A percentile compares a stretch with the other conserved stretches of the same genome.
phyloP scores from a whole-genome alignment of 2,329 filamentous ascomycete genomes.

The Cytospora piceae region DNA sequence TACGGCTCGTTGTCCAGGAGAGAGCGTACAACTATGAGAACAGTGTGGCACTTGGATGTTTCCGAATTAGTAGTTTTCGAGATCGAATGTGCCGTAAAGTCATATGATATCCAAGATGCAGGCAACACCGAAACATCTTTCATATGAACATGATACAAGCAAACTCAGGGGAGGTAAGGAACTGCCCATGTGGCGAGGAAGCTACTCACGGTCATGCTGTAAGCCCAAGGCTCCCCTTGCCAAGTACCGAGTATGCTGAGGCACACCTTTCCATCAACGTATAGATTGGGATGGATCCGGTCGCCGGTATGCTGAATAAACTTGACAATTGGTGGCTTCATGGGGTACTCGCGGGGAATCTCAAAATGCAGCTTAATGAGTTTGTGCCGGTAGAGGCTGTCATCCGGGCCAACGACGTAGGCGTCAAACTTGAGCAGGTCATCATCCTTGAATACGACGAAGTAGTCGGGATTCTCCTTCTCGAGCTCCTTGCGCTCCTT shows the following conservation, averaged over 20 bases:
- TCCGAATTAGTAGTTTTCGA: neutral
- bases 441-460: constrained; percentile 27
- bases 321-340: constrained; percentile 30
- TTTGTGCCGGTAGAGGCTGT: constrained; percentile 32
- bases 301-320: constrained; percentile 27
- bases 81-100: neutral
- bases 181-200: neutral
- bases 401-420: constrained; percentile 29
- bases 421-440: constrained; percentile 29
- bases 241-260: constrained; percentile 31
- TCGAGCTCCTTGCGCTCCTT: constrained; percentile 4
- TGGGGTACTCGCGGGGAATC: constrained; percentile 29
- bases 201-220: constrained; percentile 16
- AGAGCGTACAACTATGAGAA: constrained; percentile 29
- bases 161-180: neutral
- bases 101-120: neutral
- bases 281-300: constrained; percentile 32
- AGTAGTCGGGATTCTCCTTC: neutral
- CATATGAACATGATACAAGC: neutral
- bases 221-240: constrained; percentile 29
- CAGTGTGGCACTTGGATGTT: constrained; percentile 12
- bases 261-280: constrained; percentile 30
- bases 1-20: constrained; percentile 32
- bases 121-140: neutral
- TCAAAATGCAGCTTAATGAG: constrained; percentile 30